These are phyloP conservation scores for Tremella fuciformis DNA, from an alignment of 768 basidiomycete genomes.

Conservation along the genomic window DNA sequence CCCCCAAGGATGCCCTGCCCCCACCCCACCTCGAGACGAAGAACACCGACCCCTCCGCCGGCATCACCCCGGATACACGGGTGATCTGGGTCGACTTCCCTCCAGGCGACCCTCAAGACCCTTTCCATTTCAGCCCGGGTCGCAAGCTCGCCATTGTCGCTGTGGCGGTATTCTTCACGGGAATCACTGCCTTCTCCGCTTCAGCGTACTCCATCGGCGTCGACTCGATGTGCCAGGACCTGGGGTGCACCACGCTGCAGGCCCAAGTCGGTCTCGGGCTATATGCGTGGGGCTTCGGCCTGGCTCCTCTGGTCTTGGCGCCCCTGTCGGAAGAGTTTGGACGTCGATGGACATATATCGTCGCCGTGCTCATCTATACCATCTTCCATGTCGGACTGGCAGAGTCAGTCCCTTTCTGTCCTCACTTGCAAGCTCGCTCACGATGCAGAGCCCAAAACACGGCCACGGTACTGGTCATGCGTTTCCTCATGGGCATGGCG, in stretches of 20 bases:
- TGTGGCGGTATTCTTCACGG: constrained; percentile 42
- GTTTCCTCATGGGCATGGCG: constrained; percentile 49
- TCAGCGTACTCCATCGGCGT: constrained; percentile 40
- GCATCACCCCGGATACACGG: not conserved
- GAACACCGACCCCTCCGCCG: no score
- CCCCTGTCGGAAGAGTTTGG: constrained; percentile 48
- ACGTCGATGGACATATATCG: constrained; percentile 44
- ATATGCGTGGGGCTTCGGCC: constrained; percentile 44
- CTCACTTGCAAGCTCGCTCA: not conserved
- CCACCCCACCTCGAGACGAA: no score
- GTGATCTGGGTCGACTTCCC: constrained; percentile 49
- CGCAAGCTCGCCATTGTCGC: constrained; percentile 37
- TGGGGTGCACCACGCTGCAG: constrained; percentile 27
- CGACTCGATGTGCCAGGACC: constrained; percentile 36
- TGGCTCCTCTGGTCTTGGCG: constrained; percentile 47
- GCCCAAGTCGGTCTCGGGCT: constrained; percentile 40
- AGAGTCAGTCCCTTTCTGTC: not conserved
- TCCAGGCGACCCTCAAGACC: constrained; percentile 33
- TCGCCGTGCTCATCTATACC: constrained; percentile 26
- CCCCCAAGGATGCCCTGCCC: not conserved
- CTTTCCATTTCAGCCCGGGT: constrained; percentile 30
- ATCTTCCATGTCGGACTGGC: constrained; percentile 1
- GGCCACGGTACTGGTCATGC: constrained; percentile 47
- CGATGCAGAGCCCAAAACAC: constrained; percentile 48
- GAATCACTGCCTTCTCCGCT: constrained; percentile 27